Evolutionary conservation across 345 rosid species (phyloP), one percentile per base, ranked within the genome.

Genomic region (Erodium maritimum): DNA sequence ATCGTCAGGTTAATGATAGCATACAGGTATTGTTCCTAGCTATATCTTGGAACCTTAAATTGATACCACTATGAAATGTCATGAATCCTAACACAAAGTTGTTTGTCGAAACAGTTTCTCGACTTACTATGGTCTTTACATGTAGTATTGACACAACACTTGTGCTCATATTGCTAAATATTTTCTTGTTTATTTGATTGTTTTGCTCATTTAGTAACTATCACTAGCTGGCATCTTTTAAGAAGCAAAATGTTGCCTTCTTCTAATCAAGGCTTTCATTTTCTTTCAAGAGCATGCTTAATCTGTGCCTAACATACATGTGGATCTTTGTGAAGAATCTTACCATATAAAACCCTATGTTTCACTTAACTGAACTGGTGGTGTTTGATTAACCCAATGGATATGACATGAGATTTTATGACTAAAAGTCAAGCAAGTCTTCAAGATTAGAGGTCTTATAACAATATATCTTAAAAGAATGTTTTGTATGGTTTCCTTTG

Each of bases 1-100:
- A 75, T 60, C 89, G 95, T 16, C 99, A 93, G 80, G 80, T 93
- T 70, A 93, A 82, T 69, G 87, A 89, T 45, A 93, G 99, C 54
- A 73, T 87, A 70, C 85, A 89, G 99, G 99, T 88, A 23, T 24
- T 45, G 54, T 5, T 48, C 69, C 54, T 63, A 53, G 25, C 21
- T 54, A 18, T 61, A 6, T 16, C 12, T 0, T 11, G 6, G 16
- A 24, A 24, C 10, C 16, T 55, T 22, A 29, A n/a, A 22, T 22
- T 20, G 14, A 23, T 10, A 51, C 50, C 25, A 45, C n/a, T 2
- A 18, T 18, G 55, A 17, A 18, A 18, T 52, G 37, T 11, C 37
- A 29, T 11, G 7, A 25, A 25, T n/a, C n/a, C n/a, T n/a, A n/a
- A n/a, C n/a, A n/a, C n/a, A n/a, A n/a, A n/a, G n/a, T 25, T 25